phyloP scores from a whole-genome alignment of 352 stramenopile species.

The Phytophthora cactorum region DNA sequence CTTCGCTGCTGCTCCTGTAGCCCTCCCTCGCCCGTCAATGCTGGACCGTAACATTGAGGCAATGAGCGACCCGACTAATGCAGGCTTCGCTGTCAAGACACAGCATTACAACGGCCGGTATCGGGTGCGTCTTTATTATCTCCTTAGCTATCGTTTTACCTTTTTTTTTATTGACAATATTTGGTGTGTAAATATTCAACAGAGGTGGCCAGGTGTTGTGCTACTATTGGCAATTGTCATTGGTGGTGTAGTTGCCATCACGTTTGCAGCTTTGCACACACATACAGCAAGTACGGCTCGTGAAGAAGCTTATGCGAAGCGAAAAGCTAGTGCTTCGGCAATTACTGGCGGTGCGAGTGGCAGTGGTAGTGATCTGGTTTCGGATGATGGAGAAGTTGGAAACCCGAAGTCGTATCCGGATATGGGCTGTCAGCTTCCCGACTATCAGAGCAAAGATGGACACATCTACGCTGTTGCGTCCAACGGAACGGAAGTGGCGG shows the following conservation, averaged over 20 bases:
- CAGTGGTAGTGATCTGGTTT: slow-evolving; percentile 42
- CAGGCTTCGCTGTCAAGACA: slow-evolving; percentile 21
- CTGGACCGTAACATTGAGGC: slow-evolving; percentile 41
- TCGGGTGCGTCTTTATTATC: slow-evolving; percentile 23
- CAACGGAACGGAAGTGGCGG: slow-evolving; percentile 51
- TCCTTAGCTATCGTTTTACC: neutral
- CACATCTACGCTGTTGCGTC: slow-evolving; percentile 55
- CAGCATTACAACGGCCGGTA: slow-evolving; percentile 41
- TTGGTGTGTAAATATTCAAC: slow-evolving; percentile 6
- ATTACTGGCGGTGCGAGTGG: slow-evolving; percentile 27
- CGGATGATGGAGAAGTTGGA: slow-evolving; percentile 39
- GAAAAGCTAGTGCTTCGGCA: slow-evolving; percentile 19
- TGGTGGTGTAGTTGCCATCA: slow-evolving; percentile 35
- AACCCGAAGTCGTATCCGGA: slow-evolving; percentile 77
- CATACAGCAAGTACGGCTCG: slow-evolving; percentile 25
- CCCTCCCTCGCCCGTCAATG: slow-evolving; percentile 34
- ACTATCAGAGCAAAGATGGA: slow-evolving; percentile 71
- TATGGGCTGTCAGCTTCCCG: slow-evolving; percentile 56
- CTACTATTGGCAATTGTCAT: slow-evolving; percentile 41
- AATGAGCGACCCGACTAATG: slow-evolving; percentile 14
- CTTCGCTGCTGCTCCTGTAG: slow-evolving; percentile 5
- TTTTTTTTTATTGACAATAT: slow-evolving; percentile 1
- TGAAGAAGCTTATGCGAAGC: slow-evolving; percentile 32
- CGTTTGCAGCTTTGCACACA: slow-evolving; percentile 31
- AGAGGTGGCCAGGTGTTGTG: slow-evolving; percentile 56